phyloP scores from a whole-genome alignment of 1,284 basidiomycete species.

The Wolfiporia cocos region DNA sequence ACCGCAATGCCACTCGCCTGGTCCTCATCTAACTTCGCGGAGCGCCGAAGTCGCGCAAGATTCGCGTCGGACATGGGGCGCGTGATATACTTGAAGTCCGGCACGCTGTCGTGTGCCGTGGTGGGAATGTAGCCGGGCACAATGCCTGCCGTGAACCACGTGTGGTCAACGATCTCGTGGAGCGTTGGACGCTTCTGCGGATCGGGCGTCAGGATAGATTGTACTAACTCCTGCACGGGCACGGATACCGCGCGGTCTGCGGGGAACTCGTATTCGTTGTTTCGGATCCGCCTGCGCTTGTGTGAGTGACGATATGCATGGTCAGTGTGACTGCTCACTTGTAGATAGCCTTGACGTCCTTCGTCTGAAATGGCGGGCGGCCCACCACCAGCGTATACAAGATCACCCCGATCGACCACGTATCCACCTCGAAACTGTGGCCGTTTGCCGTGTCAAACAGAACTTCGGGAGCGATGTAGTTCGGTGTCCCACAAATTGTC shows the following conservation, averaged over 20 bases:
- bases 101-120: slow-evolving; percentile 68
- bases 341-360: slow-evolving; percentile 94
- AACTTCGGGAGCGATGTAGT: slow-evolving; percentile 98
- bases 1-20: slow-evolving; percentile 36
- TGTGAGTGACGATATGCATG: not conserved
- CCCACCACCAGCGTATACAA: slow-evolving; percentile 94
- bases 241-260: slow-evolving; percentile 66
- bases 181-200: slow-evolving; percentile 80
- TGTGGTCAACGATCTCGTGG: slow-evolving; percentile 80
- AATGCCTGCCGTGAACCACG: slow-evolving; percentile 80
- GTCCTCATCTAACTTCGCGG: slow-evolving; percentile 58
- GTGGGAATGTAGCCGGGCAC: slow-evolving; percentile 79
- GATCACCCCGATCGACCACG: slow-evolving; percentile 97
- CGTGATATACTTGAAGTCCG: slow-evolving; percentile 71
- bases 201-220: slow-evolving; percentile 80
- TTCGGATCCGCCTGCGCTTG: slow-evolving; percentile 73
- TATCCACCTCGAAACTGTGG: slow-evolving; percentile 97
- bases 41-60: slow-evolving; percentile 57
- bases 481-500: slow-evolving; percentile 98
- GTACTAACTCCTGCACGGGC: slow-evolving; percentile 77
- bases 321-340: slow-evolving; percentile 42
- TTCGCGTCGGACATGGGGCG: slow-evolving; percentile 62
- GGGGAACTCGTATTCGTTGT: slow-evolving; percentile 94
- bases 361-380: slow-evolving; percentile 95
- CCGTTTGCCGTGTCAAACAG: slow-evolving; percentile 94